Conservation (phyloP, 2,329 filamentous ascomycete species). For the Helicocarpus griseus region DNA sequence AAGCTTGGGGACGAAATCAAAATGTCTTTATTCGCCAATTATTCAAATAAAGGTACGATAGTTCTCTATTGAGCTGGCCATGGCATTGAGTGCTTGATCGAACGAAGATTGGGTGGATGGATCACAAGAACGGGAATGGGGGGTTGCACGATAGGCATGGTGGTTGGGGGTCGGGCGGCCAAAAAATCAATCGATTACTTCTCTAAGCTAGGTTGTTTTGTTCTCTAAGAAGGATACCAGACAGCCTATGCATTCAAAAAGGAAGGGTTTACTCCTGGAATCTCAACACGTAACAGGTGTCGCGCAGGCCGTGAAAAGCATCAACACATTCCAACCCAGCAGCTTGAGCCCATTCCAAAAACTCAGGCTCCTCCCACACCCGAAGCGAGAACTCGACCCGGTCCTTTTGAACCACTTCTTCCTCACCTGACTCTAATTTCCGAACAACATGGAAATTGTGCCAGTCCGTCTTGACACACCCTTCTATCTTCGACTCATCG, state of each 20-base stretch:
- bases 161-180: too few relatives aligned
- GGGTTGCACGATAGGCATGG: too few relatives aligned
- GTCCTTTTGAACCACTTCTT: neutral
- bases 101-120: too few relatives aligned
- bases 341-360: neutral
- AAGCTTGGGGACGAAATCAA: too few relatives aligned
- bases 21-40: too few relatives aligned
- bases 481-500: neutral
- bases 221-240: too few relatives aligned
- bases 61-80: too few relatives aligned
- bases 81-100: too few relatives aligned
- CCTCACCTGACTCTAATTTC: neutral
- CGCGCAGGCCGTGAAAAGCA: neutral
- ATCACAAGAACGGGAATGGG: too few relatives aligned
- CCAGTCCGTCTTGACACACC: neutral
- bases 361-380: neutral
- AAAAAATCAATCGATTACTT: too few relatives aligned
- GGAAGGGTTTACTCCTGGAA: neutral
- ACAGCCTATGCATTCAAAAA: neutral
- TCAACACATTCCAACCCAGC: conserved; percentile 1
- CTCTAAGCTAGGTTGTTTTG: too few relatives aligned
- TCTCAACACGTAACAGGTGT: neutral
- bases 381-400: neutral
- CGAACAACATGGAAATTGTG: neutral
- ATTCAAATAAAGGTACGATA: too few relatives aligned